Conservation (phyloP, 257 asterid species). For the Solanum pimpinellifolium region DNA sequence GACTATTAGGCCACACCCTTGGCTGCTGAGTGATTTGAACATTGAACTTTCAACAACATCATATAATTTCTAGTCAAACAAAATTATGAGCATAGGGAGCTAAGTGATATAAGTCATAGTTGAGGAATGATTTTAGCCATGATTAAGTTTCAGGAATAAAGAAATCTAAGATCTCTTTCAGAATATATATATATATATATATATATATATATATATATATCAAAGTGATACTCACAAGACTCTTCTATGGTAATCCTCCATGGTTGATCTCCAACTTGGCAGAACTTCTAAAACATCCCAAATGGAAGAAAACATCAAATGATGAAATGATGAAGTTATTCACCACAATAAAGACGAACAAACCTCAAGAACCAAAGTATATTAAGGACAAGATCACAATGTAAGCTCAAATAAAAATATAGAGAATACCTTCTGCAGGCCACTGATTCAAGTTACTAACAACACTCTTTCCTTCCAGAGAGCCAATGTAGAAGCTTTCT, state of each 20-base stretch:
- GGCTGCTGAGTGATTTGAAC: not conserved
- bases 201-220: not conserved
- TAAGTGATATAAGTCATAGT: not conserved
- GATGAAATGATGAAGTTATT: no score
- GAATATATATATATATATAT: not conserved
- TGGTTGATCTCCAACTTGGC: conserved; percentile 40
- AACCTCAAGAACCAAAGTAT: not conserved
- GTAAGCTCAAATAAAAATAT: not conserved
- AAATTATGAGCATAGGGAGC: not conserved
- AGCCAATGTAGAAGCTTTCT: conserved; percentile 46
- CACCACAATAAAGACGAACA: not conserved
- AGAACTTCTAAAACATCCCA: conserved; percentile 18
- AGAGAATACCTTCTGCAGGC: conserved; percentile 39
- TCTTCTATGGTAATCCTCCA: conserved; percentile 35
- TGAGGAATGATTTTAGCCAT: not conserved
- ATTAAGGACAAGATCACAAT: not conserved
- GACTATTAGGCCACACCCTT: not conserved
- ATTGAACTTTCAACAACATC: not conserved
- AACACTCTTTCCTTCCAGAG: conserved; percentile 15
- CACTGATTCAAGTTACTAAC: conserved; percentile 36
- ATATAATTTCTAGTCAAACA: not conserved
- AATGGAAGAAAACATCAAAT: not conserved
- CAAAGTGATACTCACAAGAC: conserved; percentile 28
- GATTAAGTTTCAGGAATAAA: not conserved
- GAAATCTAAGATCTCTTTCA: not conserved